Evolutionary conservation across 345 rosid species (phyloP).

Genomic region (Populus pruinosa): DNA sequence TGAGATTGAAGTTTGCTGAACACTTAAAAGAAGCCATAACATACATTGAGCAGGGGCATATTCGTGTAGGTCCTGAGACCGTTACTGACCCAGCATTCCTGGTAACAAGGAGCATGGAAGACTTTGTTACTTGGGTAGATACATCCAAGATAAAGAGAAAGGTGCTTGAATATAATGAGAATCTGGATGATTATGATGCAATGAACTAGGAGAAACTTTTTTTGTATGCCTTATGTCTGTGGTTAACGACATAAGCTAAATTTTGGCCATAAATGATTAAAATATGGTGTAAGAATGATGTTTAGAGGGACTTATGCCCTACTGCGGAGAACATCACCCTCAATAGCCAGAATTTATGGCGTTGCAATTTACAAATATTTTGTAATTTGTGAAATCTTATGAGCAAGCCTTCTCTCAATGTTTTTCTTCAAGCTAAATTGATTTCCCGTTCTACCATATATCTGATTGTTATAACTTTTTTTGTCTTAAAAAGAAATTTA

Average conservation of each 20-base stretch:
- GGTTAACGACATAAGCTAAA: neutral
- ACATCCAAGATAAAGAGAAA: constrained; percentile 84
- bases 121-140: constrained; percentile 93
- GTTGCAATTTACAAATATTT: neutral
- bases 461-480: neutral
- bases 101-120: constrained; percentile 91
- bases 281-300: neutral
- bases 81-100: constrained; percentile 84
- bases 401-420: neutral
- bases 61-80: constrained; percentile 89
- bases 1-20: constrained; percentile 74
- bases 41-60: constrained; percentile 91
- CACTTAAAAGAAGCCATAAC: constrained; percentile 84
- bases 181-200: constrained; percentile 80
- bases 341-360: too few relatives aligned
- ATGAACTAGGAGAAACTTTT: constrained; percentile 39
- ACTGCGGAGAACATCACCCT: neutral
- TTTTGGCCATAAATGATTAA: neutral
- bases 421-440: neutral
- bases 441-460: neutral
- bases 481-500: too few relatives aligned
- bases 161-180: constrained; percentile 80
- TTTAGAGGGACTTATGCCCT: neutral
- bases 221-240: neutral
- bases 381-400: neutral